These are phyloP conservation scores for Xerocomus potaroensis DNA, from an alignment of 768 basidiomycete species.

Conservation along the genomic window DNA sequence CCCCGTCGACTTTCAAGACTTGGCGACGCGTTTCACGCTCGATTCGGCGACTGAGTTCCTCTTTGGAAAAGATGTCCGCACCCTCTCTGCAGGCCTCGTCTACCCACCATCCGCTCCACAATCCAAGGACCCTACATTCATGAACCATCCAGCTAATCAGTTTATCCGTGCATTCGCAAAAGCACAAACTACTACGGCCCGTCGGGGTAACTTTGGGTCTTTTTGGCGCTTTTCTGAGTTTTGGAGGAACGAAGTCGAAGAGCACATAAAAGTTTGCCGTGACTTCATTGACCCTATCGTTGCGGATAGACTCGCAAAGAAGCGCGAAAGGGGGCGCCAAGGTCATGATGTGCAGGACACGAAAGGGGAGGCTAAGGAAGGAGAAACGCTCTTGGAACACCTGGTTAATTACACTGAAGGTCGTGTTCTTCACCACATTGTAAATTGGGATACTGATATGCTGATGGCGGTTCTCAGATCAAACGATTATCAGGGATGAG, in stretches of 20 bases:
- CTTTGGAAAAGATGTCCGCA: no score
- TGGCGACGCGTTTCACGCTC: no score
- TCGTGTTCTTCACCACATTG: slow-evolving; percentile 19
- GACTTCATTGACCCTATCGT: slow-evolving; percentile 49
- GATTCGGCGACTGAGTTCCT: no score
- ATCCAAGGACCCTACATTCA: slow-evolving; percentile 19
- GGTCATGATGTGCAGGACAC: slow-evolving; percentile 4
- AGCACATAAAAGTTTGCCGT: slow-evolving; percentile 38
- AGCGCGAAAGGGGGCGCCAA: slow-evolving; percentile 15
- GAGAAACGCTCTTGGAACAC: slow-evolving; percentile 47
- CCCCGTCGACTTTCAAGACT: no score
- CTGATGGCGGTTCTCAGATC: slow-evolving; percentile 15
- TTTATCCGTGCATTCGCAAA: slow-evolving; percentile 39
- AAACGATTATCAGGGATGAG: slow-evolving; percentile 22
- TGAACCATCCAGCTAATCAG: slow-evolving; percentile 29
- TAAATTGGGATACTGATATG: background rate
- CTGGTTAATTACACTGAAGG: slow-evolving; percentile 53
- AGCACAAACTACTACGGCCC: slow-evolving; percentile 32
- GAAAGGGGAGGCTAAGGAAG: slow-evolving; percentile 33
- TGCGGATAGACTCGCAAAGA: slow-evolving; percentile 37
- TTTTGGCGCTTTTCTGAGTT: slow-evolving; percentile 43
- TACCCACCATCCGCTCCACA: slow-evolving; percentile 27
- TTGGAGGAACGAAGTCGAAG: slow-evolving; percentile 38
- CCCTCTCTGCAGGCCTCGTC: slow-evolving; percentile 32
- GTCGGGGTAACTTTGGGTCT: slow-evolving; percentile 35